These are phyloP conservation scores for Auxenochlorella protothecoides DNA, from an alignment of 139 green algal genomes.

Conservation along the genomic window DNA sequence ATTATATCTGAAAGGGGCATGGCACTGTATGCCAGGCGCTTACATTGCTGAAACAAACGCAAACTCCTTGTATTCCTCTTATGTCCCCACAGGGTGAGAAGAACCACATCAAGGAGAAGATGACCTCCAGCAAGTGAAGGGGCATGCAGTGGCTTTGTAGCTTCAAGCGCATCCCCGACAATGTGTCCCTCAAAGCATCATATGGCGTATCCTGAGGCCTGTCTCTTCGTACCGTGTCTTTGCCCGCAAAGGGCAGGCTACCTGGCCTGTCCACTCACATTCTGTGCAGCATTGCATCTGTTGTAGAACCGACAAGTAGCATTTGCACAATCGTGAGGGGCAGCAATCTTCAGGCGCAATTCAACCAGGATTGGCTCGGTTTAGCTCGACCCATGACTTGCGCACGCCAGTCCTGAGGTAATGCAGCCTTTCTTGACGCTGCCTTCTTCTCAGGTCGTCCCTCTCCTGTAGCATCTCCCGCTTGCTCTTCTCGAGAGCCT, in stretches of 20 bases:
- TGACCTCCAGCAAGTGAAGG: neutral
- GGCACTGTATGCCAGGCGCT: neutral
- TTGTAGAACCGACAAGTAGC: neutral
- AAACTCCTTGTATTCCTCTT: neutral
- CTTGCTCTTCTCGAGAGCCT: slow-evolving; percentile 12
- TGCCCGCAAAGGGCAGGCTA: neutral
- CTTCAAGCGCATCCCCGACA: neutral
- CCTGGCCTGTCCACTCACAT: too few relatives aligned
- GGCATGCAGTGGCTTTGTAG: neutral
- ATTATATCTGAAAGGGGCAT: neutral
- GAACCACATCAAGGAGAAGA: neutral
- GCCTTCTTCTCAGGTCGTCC: slow-evolving; percentile 33
- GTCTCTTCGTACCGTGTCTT: neutral
- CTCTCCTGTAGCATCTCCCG: slow-evolving; percentile 31
- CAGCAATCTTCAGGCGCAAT: neutral
- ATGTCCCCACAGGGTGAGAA: neutral
- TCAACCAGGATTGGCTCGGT: slow-evolving; percentile 1
- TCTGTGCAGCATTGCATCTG: too few relatives aligned
- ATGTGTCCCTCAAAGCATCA: neutral
- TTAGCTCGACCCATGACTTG: slow-evolving; percentile 19
- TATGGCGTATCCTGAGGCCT: neutral
- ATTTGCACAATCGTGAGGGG: neutral
- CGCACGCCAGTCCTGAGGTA: slow-evolving; percentile 23
- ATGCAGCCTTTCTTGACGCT: slow-evolving; percentile 35
- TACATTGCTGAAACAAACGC: neutral